A percentile compares a stretch with the other conserved stretches of the same genome.
These are phyloP conservation scores for Podospora pseudoanserina DNA, from an alignment of 495 filamentous ascomycete species.

Conservation along the genomic window DNA sequence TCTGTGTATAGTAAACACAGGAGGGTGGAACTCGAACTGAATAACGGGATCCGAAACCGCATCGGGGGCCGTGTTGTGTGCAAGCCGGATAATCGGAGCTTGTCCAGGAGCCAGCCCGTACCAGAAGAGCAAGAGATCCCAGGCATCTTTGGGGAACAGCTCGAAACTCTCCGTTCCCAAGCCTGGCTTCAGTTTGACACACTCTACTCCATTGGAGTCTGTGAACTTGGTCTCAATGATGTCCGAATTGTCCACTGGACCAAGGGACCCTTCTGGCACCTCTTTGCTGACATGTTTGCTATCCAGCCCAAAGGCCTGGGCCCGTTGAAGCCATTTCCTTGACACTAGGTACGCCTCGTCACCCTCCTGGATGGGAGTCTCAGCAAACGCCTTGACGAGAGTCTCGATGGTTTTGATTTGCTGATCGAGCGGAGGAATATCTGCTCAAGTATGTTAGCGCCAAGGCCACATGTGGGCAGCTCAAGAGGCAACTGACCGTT, in stretches of 20 bases:
- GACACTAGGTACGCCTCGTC: conserved; percentile 78
- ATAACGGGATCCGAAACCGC: conserved; percentile 58
- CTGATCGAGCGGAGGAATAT: conserved; percentile 62
- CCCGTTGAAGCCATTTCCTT: conserved; percentile 69
- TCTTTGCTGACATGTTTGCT: conserved; percentile 56
- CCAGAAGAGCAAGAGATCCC: conserved; percentile 76
- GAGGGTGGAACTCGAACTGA: conserved; percentile 79
- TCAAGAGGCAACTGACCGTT: background rate
- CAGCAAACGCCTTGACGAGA: conserved; percentile 53
- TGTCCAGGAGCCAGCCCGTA: conserved; percentile 71
- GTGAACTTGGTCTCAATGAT: conserved; percentile 51
- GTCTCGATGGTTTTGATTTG: conserved; percentile 69
- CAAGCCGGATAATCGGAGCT: conserved; percentile 69
- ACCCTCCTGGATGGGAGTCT: conserved; percentile 57
- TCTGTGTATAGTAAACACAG: conserved; percentile 81
- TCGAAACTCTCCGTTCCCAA: conserved; percentile 67
- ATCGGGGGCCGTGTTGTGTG: conserved; percentile 66
- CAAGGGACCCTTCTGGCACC: conserved; percentile 60
- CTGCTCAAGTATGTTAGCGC: conserved; percentile 18
- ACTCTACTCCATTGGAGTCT: conserved; percentile 49
- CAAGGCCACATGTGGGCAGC: conserved; percentile 14
- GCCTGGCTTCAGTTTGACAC: conserved; percentile 75
- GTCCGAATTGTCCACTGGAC: conserved; percentile 84
- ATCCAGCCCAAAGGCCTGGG: conserved; percentile 63
- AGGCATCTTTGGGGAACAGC: conserved; percentile 71